phyloP scores from a whole-genome alignment of 257 asterid genomes.

The Primulina eburnea region DNA sequence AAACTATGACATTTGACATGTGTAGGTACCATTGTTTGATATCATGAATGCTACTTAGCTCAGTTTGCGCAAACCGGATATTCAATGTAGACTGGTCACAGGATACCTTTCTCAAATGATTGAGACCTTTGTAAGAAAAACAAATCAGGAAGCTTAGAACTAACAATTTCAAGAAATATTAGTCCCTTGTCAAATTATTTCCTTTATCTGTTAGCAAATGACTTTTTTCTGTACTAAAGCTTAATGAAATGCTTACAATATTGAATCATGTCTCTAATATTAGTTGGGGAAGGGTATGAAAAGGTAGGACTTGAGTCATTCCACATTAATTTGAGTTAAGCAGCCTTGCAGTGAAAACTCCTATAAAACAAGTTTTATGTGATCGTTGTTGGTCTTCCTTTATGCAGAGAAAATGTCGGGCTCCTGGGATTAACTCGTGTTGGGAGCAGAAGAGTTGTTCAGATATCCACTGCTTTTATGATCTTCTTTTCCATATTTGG shows the following conservation, averaged over 20 bases:
- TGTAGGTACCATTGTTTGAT: no score
- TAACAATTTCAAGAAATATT: no score
- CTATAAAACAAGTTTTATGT: slow-evolving; percentile 3
- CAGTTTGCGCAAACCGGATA: neutral
- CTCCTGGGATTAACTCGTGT: slow-evolving; percentile 96
- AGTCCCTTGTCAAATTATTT: neutral
- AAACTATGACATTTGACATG: no score
- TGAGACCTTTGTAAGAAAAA: neutral
- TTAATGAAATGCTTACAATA: no score
- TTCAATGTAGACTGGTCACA: neutral
- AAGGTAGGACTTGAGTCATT: no score
- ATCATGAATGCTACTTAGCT: neutral
- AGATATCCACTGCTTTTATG: slow-evolving; percentile 92
- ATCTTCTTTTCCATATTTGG: slow-evolving; percentile 96
- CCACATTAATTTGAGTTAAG: no score
- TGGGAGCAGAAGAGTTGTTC: slow-evolving; percentile 97
- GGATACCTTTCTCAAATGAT: neutral
- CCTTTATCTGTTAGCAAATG: neutral
- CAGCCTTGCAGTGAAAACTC: no score
- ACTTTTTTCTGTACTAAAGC: neutral
- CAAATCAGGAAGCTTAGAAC: no score
- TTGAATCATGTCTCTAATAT: no score
- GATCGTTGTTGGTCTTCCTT: slow-evolving; percentile 5
- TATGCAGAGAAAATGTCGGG: slow-evolving; percentile 90
- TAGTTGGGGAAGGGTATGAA: no score